Base-by-base conservation (phyloP, 176 grass and related monocot genomes). In the Carex myosuroides region DNA sequence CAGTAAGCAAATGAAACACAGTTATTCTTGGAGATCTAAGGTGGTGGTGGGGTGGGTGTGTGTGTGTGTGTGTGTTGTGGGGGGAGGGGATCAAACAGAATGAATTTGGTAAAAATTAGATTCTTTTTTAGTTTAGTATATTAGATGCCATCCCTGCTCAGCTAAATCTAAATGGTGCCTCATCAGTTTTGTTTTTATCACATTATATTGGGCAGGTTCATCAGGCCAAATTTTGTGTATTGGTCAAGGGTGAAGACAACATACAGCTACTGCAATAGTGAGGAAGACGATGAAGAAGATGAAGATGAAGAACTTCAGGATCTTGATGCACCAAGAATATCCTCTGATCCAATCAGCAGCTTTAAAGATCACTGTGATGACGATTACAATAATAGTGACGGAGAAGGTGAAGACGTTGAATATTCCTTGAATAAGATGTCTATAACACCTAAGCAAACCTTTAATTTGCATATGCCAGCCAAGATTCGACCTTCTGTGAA, bases 201-300 rank as follows among this genome's bases (percentile, higher is more conserved):
- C 16, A 20, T 73, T 83, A 37, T 60, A 37, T n/a, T 33, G 37
- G 87, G 68, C 81, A 95, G 96, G 83, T 98, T 89, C 79, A 90
- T 98, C 4, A 77, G 91, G 10, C 96, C 96, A 57, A 92, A 93
- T 75, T 95, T 93, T 83, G 83, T 93, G 85, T 95, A 87, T 87
- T 98, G 96, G 96, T 91, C 89, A 55, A 90, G 75, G 85, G 89
- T 88, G 32, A 95, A 93, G 69, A 89, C 88, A 42, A 83, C 91
- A 35, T 95, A 86, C 22, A 90, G 69, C 29, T 84, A 85, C 50
- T 56, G 65, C 79, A 89, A 94, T 65, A 88, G 79, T 11, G 87
- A 88, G 9, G 82, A 81, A 20, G 83, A 85, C 0, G 86, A 94
- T 0, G 86, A 64, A 0, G 62, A 64, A 64, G 24, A 44, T 44